These are phyloP conservation scores for Suillus subalutaceus DNA, from an alignment of 768 basidiomycete species.

Conservation along the genomic window DNA sequence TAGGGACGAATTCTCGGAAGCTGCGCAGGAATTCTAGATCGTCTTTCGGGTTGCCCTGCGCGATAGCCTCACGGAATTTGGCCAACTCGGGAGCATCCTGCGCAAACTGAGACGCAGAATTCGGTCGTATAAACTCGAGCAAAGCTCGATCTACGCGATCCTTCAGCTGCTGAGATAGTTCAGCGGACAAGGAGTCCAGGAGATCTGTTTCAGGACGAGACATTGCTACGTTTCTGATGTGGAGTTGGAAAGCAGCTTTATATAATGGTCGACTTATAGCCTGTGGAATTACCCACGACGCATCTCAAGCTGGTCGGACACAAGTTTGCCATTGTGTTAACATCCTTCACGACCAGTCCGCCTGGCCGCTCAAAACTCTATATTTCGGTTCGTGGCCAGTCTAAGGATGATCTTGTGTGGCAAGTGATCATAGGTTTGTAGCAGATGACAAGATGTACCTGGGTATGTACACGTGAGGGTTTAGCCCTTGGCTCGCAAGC, in stretches of 20 bases:
- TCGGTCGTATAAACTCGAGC: constrained; percentile 4
- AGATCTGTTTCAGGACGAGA: background rate
- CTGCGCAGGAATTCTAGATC: constrained; percentile 14
- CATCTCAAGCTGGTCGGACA: background rate
- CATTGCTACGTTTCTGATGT: background rate
- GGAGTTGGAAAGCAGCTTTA: background rate
- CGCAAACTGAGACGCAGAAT: constrained; percentile 5
- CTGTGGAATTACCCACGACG: background rate
- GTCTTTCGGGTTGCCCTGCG: background rate
- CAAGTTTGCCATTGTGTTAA: background rate
- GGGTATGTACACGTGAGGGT: background rate
- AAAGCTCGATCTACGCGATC: background rate
- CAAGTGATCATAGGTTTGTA: background rate
- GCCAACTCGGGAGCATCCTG: constrained; percentile 6
- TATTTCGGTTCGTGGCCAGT: background rate
- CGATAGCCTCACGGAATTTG: constrained; percentile 16
- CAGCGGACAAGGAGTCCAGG: background rate
- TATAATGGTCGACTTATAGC: background rate
- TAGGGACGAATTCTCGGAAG: constrained; percentile 14
- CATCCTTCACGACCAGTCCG: background rate
- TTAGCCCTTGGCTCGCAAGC: background rate
- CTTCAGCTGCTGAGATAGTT: constrained; percentile 7
- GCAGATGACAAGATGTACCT: background rate
- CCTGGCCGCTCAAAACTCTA: background rate
- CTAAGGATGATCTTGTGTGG: background rate